These are phyloP conservation scores for Saccharomycopsis javanensis DNA, from an alignment of 805 yeast species.

Conservation along the genomic window DNA sequence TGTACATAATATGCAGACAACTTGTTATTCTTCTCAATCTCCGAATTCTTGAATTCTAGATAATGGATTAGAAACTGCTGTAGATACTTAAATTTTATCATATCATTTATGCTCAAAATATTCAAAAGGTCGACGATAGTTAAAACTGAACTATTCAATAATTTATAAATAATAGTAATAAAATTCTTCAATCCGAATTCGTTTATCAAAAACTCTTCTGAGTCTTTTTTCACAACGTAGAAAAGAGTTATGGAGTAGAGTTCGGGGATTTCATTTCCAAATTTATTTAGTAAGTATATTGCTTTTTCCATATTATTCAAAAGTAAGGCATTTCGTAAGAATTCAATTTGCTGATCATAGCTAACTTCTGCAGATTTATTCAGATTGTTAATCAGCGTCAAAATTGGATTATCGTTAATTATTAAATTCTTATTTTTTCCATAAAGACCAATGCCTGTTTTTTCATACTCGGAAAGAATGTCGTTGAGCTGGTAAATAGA, in stretches of 20 bases:
- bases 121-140: constrained; percentile 74
- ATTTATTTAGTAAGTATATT: constrained; percentile 43
- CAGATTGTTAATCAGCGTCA: constrained; percentile 17
- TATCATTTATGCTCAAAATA: constrained; percentile 49
- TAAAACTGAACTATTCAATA: constrained; percentile 44
- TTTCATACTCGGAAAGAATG: neutral
- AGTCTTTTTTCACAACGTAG: constrained; percentile 25
- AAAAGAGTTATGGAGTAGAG: constrained; percentile 57
- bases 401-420: neutral
- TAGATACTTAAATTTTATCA: constrained; percentile 41
- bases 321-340: constrained; percentile 57
- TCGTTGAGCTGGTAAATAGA: neutral
- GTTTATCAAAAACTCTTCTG: constrained; percentile 32
- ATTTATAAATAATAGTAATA: constrained; percentile 41
- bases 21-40: constrained; percentile 57
- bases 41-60: constrained; percentile 49
- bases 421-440: neutral
- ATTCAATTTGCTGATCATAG: constrained; percentile 39
- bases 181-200: constrained; percentile 42
- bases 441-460: neutral
- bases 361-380: constrained; percentile 24
- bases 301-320: constrained; percentile 50
- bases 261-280: constrained; percentile 55
- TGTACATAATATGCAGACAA: constrained; percentile 56
- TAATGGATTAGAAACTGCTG: constrained; percentile 57